These are phyloP conservation scores for Colletotrichum incanum DNA, from an alignment of 2,329 filamentous ascomycete genomes.

Conservation along the genomic window DNA sequence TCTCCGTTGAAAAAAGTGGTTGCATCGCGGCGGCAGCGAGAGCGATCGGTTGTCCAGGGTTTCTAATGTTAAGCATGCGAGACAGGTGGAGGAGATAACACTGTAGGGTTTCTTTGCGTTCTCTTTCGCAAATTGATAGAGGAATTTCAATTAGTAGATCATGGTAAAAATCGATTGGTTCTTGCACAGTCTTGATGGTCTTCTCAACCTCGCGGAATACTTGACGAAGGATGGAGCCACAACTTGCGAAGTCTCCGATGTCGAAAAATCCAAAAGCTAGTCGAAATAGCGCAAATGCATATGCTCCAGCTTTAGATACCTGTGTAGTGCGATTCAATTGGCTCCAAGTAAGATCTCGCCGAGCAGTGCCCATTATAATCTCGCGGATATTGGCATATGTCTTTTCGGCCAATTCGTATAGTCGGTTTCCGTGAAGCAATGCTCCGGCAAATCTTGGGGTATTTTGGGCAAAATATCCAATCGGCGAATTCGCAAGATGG, in stretches of 20 bases:
- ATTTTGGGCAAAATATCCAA: too few species aligned
- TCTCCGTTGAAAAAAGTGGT: not conserved
- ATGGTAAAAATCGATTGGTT: not conserved
- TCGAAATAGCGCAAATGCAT: rapidly evolving
- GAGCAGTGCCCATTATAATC: not conserved
- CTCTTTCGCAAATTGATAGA: rapidly evolving
- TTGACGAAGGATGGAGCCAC: not conserved
- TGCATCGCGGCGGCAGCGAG: not conserved
- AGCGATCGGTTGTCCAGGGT: not conserved
- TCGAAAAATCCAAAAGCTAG: not conserved
- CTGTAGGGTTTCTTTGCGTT: not conserved
- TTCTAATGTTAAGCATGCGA: not conserved
- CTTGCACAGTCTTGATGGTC: rapidly evolving
- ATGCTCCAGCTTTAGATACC: rapidly evolving
- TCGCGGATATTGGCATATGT: not conserved
- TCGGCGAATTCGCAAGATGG: too few species aligned
- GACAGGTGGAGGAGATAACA: not conserved
- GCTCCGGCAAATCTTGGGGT: not conserved
- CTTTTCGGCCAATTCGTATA: not conserved
- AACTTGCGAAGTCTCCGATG: not conserved
- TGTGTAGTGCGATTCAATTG: rapidly evolving
- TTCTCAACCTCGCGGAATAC: not conserved
- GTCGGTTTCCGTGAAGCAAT: not conserved
- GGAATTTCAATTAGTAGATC: rapidly evolving
- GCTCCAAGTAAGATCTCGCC: not conserved